Conservation (phyloP, 768 basidiomycete species). For the Daedaleopsis nitida region DNA sequence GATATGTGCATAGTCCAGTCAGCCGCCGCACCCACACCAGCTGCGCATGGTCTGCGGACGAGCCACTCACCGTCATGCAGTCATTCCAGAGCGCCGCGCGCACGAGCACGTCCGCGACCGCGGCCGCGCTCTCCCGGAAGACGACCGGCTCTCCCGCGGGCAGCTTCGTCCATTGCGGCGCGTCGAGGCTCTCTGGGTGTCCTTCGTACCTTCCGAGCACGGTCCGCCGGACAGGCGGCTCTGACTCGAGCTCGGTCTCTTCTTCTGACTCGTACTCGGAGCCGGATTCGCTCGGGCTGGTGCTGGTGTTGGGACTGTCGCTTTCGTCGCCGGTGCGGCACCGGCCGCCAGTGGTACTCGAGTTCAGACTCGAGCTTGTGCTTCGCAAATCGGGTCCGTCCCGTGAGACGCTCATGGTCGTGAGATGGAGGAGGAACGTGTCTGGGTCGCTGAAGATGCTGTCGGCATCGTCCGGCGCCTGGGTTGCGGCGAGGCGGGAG, state of each 20-base stretch:
- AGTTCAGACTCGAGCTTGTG: too few species aligned
- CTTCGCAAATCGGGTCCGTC: too few species aligned
- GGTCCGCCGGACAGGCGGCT: constrained; percentile 1
- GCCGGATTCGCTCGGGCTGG: neutral
- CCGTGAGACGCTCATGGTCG: neutral
- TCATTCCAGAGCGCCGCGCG: constrained; percentile 2
- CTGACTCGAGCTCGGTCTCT: neutral
- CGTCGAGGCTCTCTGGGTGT: constrained; percentile 5
- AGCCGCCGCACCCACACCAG: too few species aligned
- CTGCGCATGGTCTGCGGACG: neutral
- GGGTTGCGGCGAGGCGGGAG: too few species aligned
- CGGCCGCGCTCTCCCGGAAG: constrained; percentile 15
- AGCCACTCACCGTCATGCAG: constrained; percentile 6
- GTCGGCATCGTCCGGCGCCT: constrained; percentile 8
- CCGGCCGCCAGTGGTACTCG: too few species aligned
- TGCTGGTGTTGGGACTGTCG: too few species aligned
- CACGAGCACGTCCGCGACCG: constrained; percentile 2
- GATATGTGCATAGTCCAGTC: too few species aligned
- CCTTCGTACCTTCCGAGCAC: constrained; percentile 15
- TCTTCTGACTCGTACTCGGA: too few species aligned
- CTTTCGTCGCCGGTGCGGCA: too few species aligned
- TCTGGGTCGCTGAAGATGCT: constrained; percentile 14
- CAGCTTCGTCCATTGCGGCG: constrained; percentile 14
- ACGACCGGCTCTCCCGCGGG: constrained; percentile 5
- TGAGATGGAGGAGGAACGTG: constrained; percentile 19